Evolutionary conservation across 352 stramenopile species (phyloP).

Genomic region (Phytophthora meadii): DNA sequence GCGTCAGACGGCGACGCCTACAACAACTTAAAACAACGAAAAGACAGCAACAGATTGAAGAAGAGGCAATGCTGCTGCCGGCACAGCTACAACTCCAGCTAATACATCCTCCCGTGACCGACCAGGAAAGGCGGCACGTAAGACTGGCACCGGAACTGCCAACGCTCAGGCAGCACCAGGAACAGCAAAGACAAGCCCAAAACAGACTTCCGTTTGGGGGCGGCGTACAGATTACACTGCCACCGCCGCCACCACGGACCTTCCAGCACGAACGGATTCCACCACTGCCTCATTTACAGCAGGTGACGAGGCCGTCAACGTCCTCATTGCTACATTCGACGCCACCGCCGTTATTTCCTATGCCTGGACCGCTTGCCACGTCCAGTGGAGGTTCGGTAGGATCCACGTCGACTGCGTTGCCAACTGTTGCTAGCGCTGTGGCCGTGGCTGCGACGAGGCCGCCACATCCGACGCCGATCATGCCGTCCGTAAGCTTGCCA

Average conservation of each 20-base stretch:
- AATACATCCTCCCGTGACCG: conserved; percentile 1
- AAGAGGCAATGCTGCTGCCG: not conserved
- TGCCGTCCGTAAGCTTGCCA: conserved; percentile 39
- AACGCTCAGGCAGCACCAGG: conserved; percentile 31
- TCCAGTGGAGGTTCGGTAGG: conserved; percentile 10
- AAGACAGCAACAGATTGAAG: conserved; percentile 13
- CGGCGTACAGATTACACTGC: conserved; percentile 47
- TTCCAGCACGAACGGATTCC: conserved; percentile 42
- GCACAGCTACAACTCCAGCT: conserved; percentile 1
- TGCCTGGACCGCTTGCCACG: conserved; percentile 29
- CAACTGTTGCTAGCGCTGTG: conserved; percentile 31
- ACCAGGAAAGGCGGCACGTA: conserved; percentile 23
- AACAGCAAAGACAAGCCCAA: conserved; percentile 34
- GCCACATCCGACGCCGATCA: conserved; percentile 32
- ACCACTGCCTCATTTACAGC: conserved; percentile 59
- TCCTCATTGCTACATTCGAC: conserved; percentile 51
- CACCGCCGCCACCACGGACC: conserved; percentile 32
- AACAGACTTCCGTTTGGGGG: conserved; percentile 33
- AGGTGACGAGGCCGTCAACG: conserved; percentile 58
- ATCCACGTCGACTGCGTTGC: conserved; percentile 24
- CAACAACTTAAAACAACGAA: conserved; percentile 24
- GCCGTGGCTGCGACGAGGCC: conserved; percentile 28
- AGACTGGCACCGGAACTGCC: conserved; percentile 33
- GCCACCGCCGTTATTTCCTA: conserved; percentile 35
- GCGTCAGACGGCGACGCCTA: conserved; percentile 43